Evolutionary conservation across 495 filamentous ascomycete species (phyloP), one percentile per base, ranked within the genome.

Genomic region (Penicillium ochrochloron): DNA sequence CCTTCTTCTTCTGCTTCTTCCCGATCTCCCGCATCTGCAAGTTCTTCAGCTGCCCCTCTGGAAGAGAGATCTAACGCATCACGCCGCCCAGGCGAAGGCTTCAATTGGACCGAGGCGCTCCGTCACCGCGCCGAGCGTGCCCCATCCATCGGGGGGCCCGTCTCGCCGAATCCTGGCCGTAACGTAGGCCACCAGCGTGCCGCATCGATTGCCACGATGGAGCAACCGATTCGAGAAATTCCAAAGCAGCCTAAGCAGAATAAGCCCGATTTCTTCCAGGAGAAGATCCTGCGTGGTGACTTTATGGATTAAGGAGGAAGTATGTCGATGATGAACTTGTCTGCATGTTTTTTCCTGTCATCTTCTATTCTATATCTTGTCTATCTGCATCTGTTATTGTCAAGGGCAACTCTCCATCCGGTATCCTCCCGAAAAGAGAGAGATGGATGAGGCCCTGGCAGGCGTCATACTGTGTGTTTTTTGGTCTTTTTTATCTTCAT

Each of bases 51-150:
- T 66, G 70, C 69, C 67, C 62, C 74, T 63, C 69, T 73, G 73
- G 77, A 78, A 70, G 76, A 80, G 69, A 76, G 62, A 73, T 81
- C 80, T 83, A 78, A 81, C 78, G 39, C 66, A 63, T 78, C 76
- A 55, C 73, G 78, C 70, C 75, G 88, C 79, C 83, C 84, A 94
- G 92, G 92, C 82, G 92, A 93, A 86, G 90, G 89, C 74, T 95
- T 92, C 83, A 94, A 95, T 76, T 96, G 93, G 91, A 91, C 92
- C 77, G 93, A 97, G 78, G 92, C 94, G 79, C 87, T 97, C 82
- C 92, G 92, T 73, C 86, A 87, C 68, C 89, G 93, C 66, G 93
- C 93, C 66, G 91, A 96, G 78, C 92, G 92, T 76, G 87, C 86
- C 67, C 90, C 92, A 59, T 86, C 90, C 50, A 70, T 80, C 57